Evolutionary conservation across 2,329 filamentous ascomycete genomes (phyloP), one percentile per base, ranked within the genome.

Genomic region (Diaporthe sp.): DNA sequence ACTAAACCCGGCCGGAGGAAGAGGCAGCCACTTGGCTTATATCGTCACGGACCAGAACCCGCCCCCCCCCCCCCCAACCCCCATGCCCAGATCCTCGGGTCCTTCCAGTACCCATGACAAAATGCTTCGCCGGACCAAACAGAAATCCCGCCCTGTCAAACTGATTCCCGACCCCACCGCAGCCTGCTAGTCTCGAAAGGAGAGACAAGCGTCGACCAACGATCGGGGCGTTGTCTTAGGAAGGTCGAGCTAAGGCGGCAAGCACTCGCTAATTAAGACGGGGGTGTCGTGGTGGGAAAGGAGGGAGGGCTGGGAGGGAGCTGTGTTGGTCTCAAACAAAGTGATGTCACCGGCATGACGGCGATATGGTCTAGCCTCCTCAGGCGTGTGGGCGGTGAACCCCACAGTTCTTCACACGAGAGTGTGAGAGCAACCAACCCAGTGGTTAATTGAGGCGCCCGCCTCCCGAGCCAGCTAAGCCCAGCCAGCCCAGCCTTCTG

Each of bases 261-360:
- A 39, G 34, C 19, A 49, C 68, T 61, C 37, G 55, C 42, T 34
- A 58, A 12, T 3, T 4, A 28, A 9, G 17, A 28, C 37, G 37
- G 25, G 37, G 28, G n/a, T 34, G 55, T 51, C 55, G 22, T 37
- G 42, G 57, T 62, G 51, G 15, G 22, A 31, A 31, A 31, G 28
- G 28, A 31, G 28, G 28, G 28, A 31, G 28, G 28, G 28, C 28
- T 31, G 46, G 53, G 46, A 25, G 46, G 22, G 1, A 34, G 55
- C 25, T 28, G 49, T 12, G 51, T 73, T 65, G 71, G 58, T 39
- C 71, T 65, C n/a, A 42, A 44, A 44, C 49, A 34, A 19, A 25
- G 71, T 73, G 71, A 73, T 73, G 71, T 73, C 71, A 73, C 71
- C 34, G 46, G 49, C 34, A 39, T 28, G 15, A 72, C 49, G 37